These are phyloP conservation scores for Colletotrichum tropicicola DNA, from an alignment of 2,329 filamentous ascomycete species.

Conservation along the genomic window DNA sequence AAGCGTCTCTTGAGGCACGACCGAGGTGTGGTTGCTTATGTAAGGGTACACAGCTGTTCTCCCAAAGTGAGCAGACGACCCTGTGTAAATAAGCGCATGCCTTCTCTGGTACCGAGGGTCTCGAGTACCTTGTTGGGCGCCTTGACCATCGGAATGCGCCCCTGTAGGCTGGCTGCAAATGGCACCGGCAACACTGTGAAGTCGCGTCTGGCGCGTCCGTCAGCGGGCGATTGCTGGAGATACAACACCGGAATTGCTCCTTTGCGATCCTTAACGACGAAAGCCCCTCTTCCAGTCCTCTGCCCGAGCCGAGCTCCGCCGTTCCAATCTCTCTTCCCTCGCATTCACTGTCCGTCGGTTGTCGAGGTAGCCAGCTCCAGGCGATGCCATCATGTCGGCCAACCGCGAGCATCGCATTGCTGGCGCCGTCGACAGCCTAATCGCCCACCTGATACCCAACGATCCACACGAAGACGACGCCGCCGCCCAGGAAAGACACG, in stretches of 20 bases:
- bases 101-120: too few species aligned
- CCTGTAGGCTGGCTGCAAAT: too few species aligned
- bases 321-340: neutral
- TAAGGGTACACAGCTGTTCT: too few species aligned
- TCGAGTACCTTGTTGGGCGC: too few species aligned
- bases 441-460: slow-evolving; percentile 76
- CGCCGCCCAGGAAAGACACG: slow-evolving; percentile 73
- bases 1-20: too few species aligned
- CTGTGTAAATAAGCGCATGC: too few species aligned
- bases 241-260: slow-evolving; percentile 6
- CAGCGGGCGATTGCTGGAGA: slow-evolving; percentile 2
- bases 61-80: too few species aligned
- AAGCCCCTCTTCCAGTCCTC: neutral
- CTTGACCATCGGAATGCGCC: too few species aligned
- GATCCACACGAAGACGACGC: slow-evolving; percentile 73
- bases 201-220: slow-evolving; percentile 30
- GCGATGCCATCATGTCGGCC: slow-evolving; percentile 33
- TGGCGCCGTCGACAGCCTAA: slow-evolving; percentile 81
- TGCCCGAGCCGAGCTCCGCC: neutral
- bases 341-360: neutral
- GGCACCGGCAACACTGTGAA: too few species aligned
- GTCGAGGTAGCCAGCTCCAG: neutral
- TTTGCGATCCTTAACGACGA: neutral
- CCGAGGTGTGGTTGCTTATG: too few species aligned
- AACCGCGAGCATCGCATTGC: slow-evolving; percentile 71